Evolutionary conservation across 2,329 filamentous ascomycete species (phyloP).

Genomic region (Fusarium tricinctum): DNA sequence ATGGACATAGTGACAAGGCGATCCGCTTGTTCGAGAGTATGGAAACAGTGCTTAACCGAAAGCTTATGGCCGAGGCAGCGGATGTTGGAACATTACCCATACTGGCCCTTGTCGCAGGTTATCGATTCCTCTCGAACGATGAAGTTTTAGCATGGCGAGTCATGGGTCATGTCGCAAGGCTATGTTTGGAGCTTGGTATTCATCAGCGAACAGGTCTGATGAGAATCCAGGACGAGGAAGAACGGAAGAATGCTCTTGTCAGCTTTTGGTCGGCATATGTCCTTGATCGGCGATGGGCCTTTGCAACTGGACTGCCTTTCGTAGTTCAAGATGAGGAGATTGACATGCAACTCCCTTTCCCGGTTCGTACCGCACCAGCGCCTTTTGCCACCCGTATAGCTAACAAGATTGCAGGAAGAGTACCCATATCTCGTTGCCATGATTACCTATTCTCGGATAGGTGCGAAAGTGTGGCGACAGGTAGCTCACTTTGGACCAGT

Average conservation of each 20-base stretch:
- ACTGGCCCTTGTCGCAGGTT: conserved; percentile 69
- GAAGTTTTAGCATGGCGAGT: conserved; percentile 89
- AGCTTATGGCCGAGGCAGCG: conserved; percentile 68
- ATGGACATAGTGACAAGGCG: conserved; percentile 82
- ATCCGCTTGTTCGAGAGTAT: conserved; percentile 82
- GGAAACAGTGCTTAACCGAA: conserved; percentile 77
- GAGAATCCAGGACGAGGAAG: conserved; percentile 76
- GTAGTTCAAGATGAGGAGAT: conserved; percentile 88
- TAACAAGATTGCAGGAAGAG: conserved; percentile 57
- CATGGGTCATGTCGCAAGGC: conserved; percentile 83
- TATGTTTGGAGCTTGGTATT: conserved; percentile 86
- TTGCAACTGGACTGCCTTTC: conserved; percentile 90
- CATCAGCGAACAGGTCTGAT: conserved; percentile 82
- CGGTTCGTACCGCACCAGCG: conserved; percentile 66
- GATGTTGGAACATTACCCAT: conserved; percentile 65
- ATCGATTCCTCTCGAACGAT: conserved; percentile 87
- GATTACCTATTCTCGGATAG: conserved; percentile 86
- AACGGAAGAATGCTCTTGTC: conserved; percentile 76
- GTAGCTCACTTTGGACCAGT: conserved; percentile 76
- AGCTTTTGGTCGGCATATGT: conserved; percentile 91
- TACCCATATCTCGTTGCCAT: conserved; percentile 84
- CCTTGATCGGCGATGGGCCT: conserved; percentile 87
- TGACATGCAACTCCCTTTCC: conserved; percentile 82
- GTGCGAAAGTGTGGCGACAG: conserved; percentile 88
- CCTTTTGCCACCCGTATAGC: conserved; percentile 34